phyloP scores from a whole-genome alignment of 129 eudicot genomes.

The Lonicera japonica region DNA sequence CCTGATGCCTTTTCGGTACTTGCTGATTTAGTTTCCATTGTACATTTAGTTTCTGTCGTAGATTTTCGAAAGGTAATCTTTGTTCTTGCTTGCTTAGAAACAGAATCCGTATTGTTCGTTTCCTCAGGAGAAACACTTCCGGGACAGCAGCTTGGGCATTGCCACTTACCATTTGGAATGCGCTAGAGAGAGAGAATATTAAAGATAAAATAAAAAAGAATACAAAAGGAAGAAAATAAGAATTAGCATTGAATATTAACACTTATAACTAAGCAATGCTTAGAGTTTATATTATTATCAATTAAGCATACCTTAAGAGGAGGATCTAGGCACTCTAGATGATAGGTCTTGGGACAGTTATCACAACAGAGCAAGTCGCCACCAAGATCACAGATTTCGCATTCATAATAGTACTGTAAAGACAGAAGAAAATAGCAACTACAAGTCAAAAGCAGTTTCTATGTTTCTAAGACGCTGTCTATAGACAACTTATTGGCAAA shows the following conservation, averaged over 20 bases:
- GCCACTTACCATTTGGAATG: slow-evolving; percentile 80
- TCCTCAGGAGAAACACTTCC: slow-evolving; percentile 30
- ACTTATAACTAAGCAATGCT: slow-evolving; percentile 1
- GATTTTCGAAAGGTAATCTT: slow-evolving; percentile 34
- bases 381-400: slow-evolving; percentile 78
- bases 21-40: slow-evolving; percentile 29
- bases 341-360: slow-evolving; percentile 70
- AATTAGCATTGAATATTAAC: slow-evolving; percentile 4
- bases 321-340: slow-evolving; percentile 71
- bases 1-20: slow-evolving; percentile 29
- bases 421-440: slow-evolving; percentile 1
- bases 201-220: slow-evolving; percentile 1
- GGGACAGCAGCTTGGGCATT: slow-evolving; percentile 58
- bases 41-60: slow-evolving; percentile 25
- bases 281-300: neutral
- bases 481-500: neutral
- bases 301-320: slow-evolving; percentile 63
- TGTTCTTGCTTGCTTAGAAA: slow-evolving; percentile 55
- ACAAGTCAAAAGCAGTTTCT: slow-evolving; percentile 3
- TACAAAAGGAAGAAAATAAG: slow-evolving; percentile 3
- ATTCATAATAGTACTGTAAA: slow-evolving; percentile 65
- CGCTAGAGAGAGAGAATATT: slow-evolving; percentile 31
- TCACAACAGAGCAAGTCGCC: slow-evolving; percentile 85
- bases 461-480: neutral
- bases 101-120: slow-evolving; percentile 24